Conservation (phyloP, 2,329 filamentous ascomycete genomes). For the Tympanopsis confertula region DNA sequence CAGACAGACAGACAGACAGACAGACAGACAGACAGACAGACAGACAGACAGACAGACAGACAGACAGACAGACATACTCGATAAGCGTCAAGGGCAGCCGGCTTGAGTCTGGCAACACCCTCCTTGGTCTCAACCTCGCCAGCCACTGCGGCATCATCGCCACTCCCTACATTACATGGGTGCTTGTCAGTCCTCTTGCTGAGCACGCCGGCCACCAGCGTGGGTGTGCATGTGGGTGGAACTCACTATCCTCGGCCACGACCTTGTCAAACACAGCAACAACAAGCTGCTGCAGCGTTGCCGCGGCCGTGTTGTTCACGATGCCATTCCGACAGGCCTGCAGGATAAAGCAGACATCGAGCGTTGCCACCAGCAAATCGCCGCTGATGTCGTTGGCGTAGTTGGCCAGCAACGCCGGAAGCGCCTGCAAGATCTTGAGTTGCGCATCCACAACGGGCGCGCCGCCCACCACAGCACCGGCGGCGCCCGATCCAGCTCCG, state of each 20-base stretch:
- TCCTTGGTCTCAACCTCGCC: constrained; percentile 59
- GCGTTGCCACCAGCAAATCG: constrained; percentile 65
- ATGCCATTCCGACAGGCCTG: constrained; percentile 87
- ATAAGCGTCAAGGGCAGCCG: constrained; percentile 77
- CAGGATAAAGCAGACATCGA: constrained; percentile 85
- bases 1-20: too few species aligned
- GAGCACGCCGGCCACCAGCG: not conserved
- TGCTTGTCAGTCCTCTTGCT: not conserved
- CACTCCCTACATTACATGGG: constrained; percentile 1
- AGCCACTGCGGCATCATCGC: constrained; percentile 40
- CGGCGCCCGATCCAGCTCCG: too few species aligned
- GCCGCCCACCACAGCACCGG: too few species aligned
- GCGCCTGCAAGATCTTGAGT: constrained; percentile 84
- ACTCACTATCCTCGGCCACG: constrained; percentile 64
- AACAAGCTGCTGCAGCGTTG: constrained; percentile 89
- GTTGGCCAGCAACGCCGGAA: constrained; percentile 82
- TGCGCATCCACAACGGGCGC: constrained; percentile 81
- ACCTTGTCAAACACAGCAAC: constrained; percentile 91
- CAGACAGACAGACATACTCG: constrained; percentile 32
- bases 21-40: not conserved
- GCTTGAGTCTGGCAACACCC: constrained; percentile 52
- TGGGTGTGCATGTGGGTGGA: constrained; percentile 3
- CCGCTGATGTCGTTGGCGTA: constrained; percentile 74
- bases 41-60: not conserved
- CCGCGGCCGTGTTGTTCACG: constrained; percentile 89